Base-by-base conservation (phyloP, 1,284 basidiomycete genomes). In the Mycosarcoma maydis region DNA sequence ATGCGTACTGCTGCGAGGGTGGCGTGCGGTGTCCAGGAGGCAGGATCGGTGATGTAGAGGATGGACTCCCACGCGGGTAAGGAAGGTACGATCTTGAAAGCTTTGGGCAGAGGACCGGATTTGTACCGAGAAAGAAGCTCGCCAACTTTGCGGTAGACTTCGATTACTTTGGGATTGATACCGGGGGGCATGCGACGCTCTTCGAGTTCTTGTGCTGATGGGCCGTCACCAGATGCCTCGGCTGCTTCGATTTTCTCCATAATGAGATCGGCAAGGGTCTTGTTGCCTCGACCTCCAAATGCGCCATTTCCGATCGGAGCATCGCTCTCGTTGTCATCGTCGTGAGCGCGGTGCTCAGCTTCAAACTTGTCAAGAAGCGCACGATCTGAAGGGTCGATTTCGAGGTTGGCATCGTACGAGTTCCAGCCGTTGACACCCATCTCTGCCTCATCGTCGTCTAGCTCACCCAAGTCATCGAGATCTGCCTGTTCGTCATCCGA, bases 61-160 rank as follows among this genome's bases (percentile, higher is more conserved):
- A 98, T 89, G 50, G 93, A 90, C 8, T 94, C 94, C 96, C 96
- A 99, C 68, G 92, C 90, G 6, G 92, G 92, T 20, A 98, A 88
- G 6, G 94, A 92, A 3, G 96, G 96, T 27, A 99, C 90, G 58
- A 99, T 92, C 85, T 98, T 98, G 88, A 99, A 95, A 2, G 94
- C 87, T 85, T 98, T 98, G 17, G 96, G 96, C 0, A 99, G 86
- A 1, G 94, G 90, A 2, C 95, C 95, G 8, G 94, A 96, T 79
- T 92, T 94, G 86, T 99, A 98, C 52, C 90, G 89, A 39, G 88
- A 90, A 29, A 98, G 87, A 62, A 95, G 89, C 70, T 88, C 85
- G 26, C 93, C 95, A 50, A 96, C 88, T 85, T 93, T 94, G 73
- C 10, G 51, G 82, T 98, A 99, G 10, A 94, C 90, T 78, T 96